These are phyloP conservation scores for Fusarium siculi DNA, from an alignment of 2,329 filamentous ascomycete species.

Conservation along the genomic window DNA sequence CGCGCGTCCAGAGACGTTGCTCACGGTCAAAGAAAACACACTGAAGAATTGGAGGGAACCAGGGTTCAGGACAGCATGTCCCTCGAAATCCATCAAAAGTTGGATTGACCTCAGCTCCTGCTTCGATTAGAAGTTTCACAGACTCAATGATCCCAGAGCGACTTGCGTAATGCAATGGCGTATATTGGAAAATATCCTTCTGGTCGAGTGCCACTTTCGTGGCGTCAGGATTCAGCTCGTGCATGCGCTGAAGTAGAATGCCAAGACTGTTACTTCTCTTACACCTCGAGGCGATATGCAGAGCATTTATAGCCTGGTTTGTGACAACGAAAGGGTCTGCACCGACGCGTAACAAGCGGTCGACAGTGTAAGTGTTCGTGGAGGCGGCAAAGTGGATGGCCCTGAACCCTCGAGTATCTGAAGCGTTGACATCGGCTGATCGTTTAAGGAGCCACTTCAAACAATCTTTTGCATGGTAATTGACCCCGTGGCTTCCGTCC, in stretches of 20 bases:
- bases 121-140: constrained; percentile 25
- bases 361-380: not conserved
- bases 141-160: constrained; percentile 22
- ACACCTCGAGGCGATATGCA: constrained; percentile 36
- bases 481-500: not conserved
- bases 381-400: constrained; percentile 38
- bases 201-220: constrained; percentile 11
- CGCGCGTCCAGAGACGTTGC: constrained; percentile 18
- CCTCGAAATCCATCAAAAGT: not conserved
- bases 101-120: constrained; percentile 23
- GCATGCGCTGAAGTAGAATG: constrained; percentile 25
- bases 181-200: constrained; percentile 20
- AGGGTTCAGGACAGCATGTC: not conserved
- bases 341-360: constrained; percentile 12
- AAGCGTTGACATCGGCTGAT: not conserved
- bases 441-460: constrained; percentile 9
- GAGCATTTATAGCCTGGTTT: constrained; percentile 19
- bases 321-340: constrained; percentile 30
- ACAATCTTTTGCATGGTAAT: not conserved
- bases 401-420: constrained; percentile 15
- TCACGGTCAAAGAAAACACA: constrained; percentile 28
- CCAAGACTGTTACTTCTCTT: constrained; percentile 22
- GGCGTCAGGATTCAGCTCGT: not conserved
- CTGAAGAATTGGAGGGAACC: constrained; percentile 35
- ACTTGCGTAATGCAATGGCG: constrained; percentile 35